Base-by-base conservation (phyloP, 2,329 filamentous ascomycete genomes). In the Neoscytalidium dimidiatum region DNA sequence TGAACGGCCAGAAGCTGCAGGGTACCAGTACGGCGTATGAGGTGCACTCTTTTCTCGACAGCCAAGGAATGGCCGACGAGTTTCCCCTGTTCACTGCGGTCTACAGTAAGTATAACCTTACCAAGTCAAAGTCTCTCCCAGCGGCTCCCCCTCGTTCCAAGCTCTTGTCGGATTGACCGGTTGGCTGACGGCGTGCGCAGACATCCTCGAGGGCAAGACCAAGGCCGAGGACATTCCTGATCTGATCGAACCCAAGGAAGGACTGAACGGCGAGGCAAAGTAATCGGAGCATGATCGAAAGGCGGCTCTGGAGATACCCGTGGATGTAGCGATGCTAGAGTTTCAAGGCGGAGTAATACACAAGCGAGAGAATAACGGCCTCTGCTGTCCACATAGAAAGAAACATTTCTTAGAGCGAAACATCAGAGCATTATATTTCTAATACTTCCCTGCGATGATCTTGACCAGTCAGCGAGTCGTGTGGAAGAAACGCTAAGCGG, bases 1-100 rank as follows among this genome's bases (percentile, higher is more conserved):
- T 99, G 67, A 98, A 99, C 75, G 95, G 95, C 14, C 95, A 99
- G 84, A 97, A 96, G 82, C 83, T 99, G 66, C 95, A 99, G 81
- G 95, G 95, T 41, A 98, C 93, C 0, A 90, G 90, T 71, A 99
- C 95, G 3, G 94, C 95, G 8, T 87, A 89, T 68, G 95, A 99
- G 78, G 94, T 99, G 46, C 92, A 96, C 81, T 88, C 85, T 57
- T 98, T 98, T 79, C 80, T 99, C 73, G 92, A 90, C 82, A 87
- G 87, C 57, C 85, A 91, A 69, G 91, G 90, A 0, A 80, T 90
- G 69, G 93, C 96, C 80, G 82, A 87, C 33, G 90, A 96, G 60
- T 99, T 96, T 77, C 95, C 95, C 21, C 82, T 99, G 5, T 96
- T 99, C 76, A 97, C 92, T 8, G 92, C 92, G 0, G 94, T 98